Evolutionary conservation across 2,329 filamentous ascomycete genomes (phyloP).

Genomic region (Madurella mycetomatis): DNA sequence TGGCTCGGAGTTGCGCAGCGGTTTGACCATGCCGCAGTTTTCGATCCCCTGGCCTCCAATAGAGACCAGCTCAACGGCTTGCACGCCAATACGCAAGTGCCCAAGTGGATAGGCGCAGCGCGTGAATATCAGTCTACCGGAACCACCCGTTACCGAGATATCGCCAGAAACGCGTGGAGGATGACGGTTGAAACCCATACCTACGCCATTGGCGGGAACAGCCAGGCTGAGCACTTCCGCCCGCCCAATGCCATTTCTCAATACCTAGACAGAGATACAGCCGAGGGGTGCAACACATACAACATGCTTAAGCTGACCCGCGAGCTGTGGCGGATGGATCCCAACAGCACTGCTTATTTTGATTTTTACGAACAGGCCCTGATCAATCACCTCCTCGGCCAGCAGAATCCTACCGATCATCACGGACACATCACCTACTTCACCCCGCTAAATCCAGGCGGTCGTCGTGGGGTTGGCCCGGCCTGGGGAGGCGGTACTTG

Average conservation of each 20-base stretch:
- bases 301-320: conserved; percentile 55
- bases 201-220: conserved; percentile 52
- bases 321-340: conserved; percentile 45
- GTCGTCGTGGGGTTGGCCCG: conserved; percentile 45
- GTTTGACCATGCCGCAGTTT: conserved; percentile 46
- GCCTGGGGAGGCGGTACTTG: conserved; percentile 52
- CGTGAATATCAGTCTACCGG: conserved; percentile 47
- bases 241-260: conserved; percentile 42
- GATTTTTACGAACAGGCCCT: conserved; percentile 50
- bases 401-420: conserved; percentile 39
- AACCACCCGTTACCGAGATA: conserved; percentile 40
- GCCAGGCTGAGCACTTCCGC: conserved; percentile 49
- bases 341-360: conserved; percentile 41
- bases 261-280: conserved; percentile 43
- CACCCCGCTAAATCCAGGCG: conserved; percentile 45
- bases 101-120: conserved; percentile 50
- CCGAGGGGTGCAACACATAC: conserved; percentile 51
- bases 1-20: conserved; percentile 45
- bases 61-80: conserved; percentile 43
- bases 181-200: conserved; percentile 43
- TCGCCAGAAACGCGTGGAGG: conserved; percentile 47
- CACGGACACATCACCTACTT: conserved; percentile 53
- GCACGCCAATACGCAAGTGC: conserved; percentile 51
- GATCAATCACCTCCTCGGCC: conserved; percentile 48
- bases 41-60: conserved; percentile 43